phyloP scores from a whole-genome alignment of 2,329 filamentous ascomycete genomes.

The Tricladium varicosporioides region DNA sequence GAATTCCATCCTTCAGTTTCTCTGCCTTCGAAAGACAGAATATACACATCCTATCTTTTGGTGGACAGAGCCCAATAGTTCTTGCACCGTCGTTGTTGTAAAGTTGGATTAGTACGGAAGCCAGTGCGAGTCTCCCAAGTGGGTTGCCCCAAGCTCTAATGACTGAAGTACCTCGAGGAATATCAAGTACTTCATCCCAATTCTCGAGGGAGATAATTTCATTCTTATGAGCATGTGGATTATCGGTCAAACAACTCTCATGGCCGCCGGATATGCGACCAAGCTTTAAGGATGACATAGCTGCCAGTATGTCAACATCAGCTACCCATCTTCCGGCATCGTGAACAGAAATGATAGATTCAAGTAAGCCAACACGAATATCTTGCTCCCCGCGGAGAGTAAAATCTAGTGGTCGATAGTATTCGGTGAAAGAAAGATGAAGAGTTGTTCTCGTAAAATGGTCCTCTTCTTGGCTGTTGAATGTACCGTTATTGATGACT shows the following conservation, averaged over 20 bases:
- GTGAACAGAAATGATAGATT: conserved; percentile 18
- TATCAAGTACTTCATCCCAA: conserved; percentile 2
- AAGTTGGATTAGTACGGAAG: no score
- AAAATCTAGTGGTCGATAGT: conserved; percentile 2
- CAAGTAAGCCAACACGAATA: conserved; percentile 11
- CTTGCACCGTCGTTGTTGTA: no score
- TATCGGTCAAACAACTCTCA: neutral
- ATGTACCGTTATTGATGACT: conserved; percentile 3
- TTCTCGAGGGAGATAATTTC: neutral
- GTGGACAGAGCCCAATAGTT: no score
- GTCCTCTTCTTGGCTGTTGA: conserved; percentile 5
- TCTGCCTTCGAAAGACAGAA: no score
- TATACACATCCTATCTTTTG: no score
- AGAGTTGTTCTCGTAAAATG: conserved; percentile 12
- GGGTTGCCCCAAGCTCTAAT: neutral
- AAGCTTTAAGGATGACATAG: neutral
- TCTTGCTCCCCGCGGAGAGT: neutral
- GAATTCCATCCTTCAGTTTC: no score
- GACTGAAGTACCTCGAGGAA: neutral
- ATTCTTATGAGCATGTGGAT: neutral
- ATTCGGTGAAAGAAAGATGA: conserved; percentile 21
- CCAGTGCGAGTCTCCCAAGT: neutral
- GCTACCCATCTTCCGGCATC: conserved; percentile 19
- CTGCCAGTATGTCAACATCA: conserved; percentile 18
- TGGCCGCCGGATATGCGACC: neutral